phyloP scores from a whole-genome alignment of 2,329 filamentous ascomycete species.

The Scopulariopsis brevicaulis region DNA sequence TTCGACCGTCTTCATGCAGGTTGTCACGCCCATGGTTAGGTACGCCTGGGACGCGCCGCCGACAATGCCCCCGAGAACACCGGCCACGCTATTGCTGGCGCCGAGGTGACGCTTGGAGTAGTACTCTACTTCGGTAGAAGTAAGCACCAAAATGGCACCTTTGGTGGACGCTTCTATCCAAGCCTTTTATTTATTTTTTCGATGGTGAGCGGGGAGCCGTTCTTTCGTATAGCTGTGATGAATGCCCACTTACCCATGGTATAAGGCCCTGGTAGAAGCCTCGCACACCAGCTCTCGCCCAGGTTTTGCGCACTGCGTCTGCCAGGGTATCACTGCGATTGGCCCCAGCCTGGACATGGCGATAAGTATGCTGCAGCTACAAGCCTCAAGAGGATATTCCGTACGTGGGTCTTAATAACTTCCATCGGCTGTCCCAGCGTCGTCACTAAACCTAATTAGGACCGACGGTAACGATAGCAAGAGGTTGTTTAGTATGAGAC shows the following conservation, averaged over 20 bases:
- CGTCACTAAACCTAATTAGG: slow-evolving; percentile 5
- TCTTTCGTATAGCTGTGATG: background rate
- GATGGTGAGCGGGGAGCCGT: background rate
- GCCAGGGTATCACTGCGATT: slow-evolving; percentile 4
- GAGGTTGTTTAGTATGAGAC: background rate
- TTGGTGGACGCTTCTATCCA: slow-evolving; percentile 8
- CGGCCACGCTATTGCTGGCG: background rate
- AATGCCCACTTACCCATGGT: slow-evolving; percentile 6
- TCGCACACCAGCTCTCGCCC: slow-evolving; percentile 4
- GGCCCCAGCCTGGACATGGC: background rate
- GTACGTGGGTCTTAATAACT: slow-evolving; percentile 9
- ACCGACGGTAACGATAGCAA: background rate
- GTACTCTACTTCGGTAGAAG: background rate
- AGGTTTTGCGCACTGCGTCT: slow-evolving; percentile 7
- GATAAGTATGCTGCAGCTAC: background rate
- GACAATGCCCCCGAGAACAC: slow-evolving; percentile 7
- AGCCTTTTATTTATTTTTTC: background rate
- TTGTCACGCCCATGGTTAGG: slow-evolving; percentile 9
- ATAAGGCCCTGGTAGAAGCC: slow-evolving; percentile 10
- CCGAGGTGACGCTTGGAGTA: background rate
- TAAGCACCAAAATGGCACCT: slow-evolving; percentile 1
- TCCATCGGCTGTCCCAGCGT: slow-evolving; percentile 9
- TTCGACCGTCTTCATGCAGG: slow-evolving; percentile 9
- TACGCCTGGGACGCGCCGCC: slow-evolving; percentile 9
- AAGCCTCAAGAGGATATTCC: background rate